Conservation (phyloP, 2,329 filamentous ascomycete genomes). For the Ceratocystis alfenasii region DNA sequence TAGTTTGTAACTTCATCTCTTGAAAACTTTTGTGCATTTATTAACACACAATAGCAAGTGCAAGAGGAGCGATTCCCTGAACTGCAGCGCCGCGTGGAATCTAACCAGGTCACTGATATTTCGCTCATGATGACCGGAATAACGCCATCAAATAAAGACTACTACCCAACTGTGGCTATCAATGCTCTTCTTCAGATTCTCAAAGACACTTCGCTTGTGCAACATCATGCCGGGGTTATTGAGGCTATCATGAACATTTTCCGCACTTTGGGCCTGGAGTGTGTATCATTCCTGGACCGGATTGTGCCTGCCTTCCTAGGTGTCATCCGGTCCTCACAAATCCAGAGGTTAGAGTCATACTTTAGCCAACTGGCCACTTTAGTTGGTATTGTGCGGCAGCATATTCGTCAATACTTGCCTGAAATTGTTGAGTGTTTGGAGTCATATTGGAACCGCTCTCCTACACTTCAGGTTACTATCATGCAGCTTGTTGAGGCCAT, state of each 20-base stretch:
- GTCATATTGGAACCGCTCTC: constrained; percentile 77
- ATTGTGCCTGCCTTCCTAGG: constrained; percentile 89
- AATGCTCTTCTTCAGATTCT: constrained; percentile 87
- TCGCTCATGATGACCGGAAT: constrained; percentile 96
- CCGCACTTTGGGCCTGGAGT: constrained; percentile 88
- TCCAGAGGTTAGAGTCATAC: constrained; percentile 77
- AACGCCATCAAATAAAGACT: constrained; percentile 93
- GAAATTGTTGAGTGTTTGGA: constrained; percentile 77
- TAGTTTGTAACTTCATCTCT: neutral
- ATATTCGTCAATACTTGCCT: constrained; percentile 81
- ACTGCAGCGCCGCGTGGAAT: constrained; percentile 53
- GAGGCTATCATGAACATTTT: constrained; percentile 99
- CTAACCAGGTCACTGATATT: constrained; percentile 69
- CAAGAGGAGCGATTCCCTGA: constrained; percentile 73
- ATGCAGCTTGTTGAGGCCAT: constrained; percentile 87
- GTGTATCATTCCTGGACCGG: constrained; percentile 83
- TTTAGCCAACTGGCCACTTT: constrained; percentile 93
- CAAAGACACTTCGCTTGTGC: constrained; percentile 76
- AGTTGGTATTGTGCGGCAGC: constrained; percentile 89
- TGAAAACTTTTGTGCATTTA: constrained; percentile 25
- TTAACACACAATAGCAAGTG: constrained; percentile 46
- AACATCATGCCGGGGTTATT: constrained; percentile 87
- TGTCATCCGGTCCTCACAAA: constrained; percentile 72
- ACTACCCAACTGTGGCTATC: constrained; percentile 95
- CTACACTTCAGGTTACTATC: constrained; percentile 79